These are phyloP conservation scores for Fusarium sp. DNA, from an alignment of 2,329 filamentous ascomycete species.

Conservation along the genomic window DNA sequence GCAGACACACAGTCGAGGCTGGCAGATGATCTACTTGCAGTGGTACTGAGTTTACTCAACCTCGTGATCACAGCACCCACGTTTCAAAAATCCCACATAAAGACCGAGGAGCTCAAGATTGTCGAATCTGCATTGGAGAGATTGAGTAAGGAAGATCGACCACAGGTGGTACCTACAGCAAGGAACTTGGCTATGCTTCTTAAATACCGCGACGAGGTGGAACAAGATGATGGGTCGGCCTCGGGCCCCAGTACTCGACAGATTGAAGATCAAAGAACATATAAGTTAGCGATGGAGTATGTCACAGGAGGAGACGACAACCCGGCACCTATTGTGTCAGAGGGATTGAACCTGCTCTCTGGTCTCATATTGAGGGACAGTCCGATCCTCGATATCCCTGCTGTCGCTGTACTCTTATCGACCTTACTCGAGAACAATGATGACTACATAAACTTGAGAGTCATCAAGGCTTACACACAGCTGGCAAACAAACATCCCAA, in stretches of 20 bases:
- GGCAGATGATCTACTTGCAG: slow-evolving; percentile 63
- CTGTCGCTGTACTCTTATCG: slow-evolving; percentile 72
- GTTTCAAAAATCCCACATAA: slow-evolving; percentile 65
- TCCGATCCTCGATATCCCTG: slow-evolving; percentile 74
- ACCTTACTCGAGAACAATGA: slow-evolving; percentile 75
- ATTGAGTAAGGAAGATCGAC: slow-evolving; percentile 55
- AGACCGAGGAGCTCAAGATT: slow-evolving; percentile 56
- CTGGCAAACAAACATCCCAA: slow-evolving; percentile 73
- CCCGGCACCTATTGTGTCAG: slow-evolving; percentile 74
- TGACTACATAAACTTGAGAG: slow-evolving; percentile 78
- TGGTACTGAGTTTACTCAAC: slow-evolving; percentile 72
- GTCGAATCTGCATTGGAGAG: slow-evolving; percentile 64
- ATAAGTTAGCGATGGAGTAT: slow-evolving; percentile 73
- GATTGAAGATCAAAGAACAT: slow-evolving; percentile 71
- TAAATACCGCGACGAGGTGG: slow-evolving; percentile 67
- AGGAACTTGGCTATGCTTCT: slow-evolving; percentile 69
- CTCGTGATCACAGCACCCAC: slow-evolving; percentile 69
- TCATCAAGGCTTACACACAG: slow-evolving; percentile 73
- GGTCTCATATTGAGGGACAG: slow-evolving; percentile 67
- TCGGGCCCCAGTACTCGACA: slow-evolving; percentile 61
- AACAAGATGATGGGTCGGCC: slow-evolving; percentile 57
- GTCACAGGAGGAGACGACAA: slow-evolving; percentile 70
- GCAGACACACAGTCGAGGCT: slow-evolving; percentile 58
- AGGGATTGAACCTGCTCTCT: slow-evolving; percentile 73
- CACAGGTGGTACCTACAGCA: slow-evolving; percentile 65